Base-by-base conservation (phyloP, 1,139 yeast genomes). In the Blastobotrys niveus region DNA sequence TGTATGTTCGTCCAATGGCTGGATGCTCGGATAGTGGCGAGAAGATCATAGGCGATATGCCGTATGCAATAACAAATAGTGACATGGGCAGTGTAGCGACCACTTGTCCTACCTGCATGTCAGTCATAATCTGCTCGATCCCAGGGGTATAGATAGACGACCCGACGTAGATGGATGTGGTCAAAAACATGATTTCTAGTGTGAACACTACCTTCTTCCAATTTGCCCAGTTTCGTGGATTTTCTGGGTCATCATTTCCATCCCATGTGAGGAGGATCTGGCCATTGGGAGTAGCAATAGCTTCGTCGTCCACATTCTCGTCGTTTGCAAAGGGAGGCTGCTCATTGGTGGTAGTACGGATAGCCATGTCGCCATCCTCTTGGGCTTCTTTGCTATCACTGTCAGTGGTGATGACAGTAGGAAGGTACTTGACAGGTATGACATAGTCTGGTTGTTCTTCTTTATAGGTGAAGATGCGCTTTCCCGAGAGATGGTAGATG, bases 131-230 rank as follows among this genome's bases (percentile, higher is more conserved):
- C 26, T 66, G 55, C 9, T 59, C 62, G 59, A 71, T 52, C n/a
- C 80, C 81, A 0, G 85, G 82, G 0, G 83, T 73, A 53, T 74
- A 77, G 21, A 78, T 73, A 1, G 84, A 78, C 0, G 83, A 71
- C 4, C 79, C 82, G 71, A 78, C 74, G 54, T 80, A 80, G 2
- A 77, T 79, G 3, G 74, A 65, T 3, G 69, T 60, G 1, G 83
- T 76, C 46, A 79, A 64, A 33, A 75, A 45, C 42, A 71, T 67
- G 26, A 76, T 64, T 47, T 70, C 63, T 7, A 68, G 15, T 1
- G 71, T 61, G 34, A 76, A 66, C 17, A 73, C 42, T 0, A 62
- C 42, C 55, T 75, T 77, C 40, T 64, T 62, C 9, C 46, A 32
- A 1, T 57, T 21, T 0, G 77, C 65, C 82, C 83, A 80, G 57